Evolutionary conservation across 75 land plant genomes (phyloP), one percentile per base, ranked within the genome.

Genomic region (Cryptomeria japonica): DNA sequence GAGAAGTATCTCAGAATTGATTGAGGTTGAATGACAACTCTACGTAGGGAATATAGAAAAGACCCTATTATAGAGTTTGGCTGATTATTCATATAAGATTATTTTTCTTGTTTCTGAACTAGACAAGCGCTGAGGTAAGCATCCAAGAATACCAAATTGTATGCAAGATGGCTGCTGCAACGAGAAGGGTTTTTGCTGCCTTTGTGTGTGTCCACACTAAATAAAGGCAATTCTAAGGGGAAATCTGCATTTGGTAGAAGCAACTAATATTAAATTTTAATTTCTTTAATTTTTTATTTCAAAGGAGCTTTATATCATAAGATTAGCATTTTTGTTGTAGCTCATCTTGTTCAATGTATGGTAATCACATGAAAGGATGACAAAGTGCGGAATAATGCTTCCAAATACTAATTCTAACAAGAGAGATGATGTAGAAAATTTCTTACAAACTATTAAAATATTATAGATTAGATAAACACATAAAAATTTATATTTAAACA

Each of bases 161-260:
- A 9, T 80, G 10, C 11, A 80, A 41, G 18, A 53, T 79, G 84
- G 28, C 84, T 82, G 84, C 42, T 80, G 88, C 38, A 38, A 56
- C 38, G 77, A 46, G 85, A 77, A 85, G 51, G 86, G 75, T 90
- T 84, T 90, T 89, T 22, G 91, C 91, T 36, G 87, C 91, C 0
- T 86, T 89, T 25, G 91, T 89, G 11, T 77, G 89, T 18, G 75
- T 89, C 14, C 91, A 90, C 86, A 88, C 91, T 3, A 32, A 89
- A 38, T n/a, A 88, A 88, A 32, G 18, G 76, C 16, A 80, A 51
- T 68, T 41, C 46, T 5, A 47, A 38, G 10, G 41, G 18, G 7
- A 28, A 11, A 80, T 80, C 83, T 41, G 9, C n/a, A 41, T 41
- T 7, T 1, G 5, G 5, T 80, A 22, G 83, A 80, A 47, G 44